phyloP scores from a whole-genome alignment of 441 rosid genomes.

The Erodium trifolium region DNA sequence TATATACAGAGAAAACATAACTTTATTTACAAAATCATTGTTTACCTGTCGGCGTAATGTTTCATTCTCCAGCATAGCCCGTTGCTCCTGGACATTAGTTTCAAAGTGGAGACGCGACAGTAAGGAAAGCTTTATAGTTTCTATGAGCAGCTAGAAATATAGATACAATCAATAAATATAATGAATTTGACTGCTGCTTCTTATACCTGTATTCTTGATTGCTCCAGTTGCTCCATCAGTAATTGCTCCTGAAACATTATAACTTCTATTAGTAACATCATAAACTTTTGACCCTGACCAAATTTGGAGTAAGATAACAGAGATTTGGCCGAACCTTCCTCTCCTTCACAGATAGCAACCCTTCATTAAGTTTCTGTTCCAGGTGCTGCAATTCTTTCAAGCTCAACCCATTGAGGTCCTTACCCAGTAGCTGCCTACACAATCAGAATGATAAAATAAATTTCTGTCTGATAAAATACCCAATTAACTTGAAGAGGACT shows the following conservation, averaged over 20 bases:
- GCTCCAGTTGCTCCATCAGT: conserved; percentile 1
- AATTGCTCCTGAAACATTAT: conserved; percentile 45
- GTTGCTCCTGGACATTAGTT: conserved; percentile 51
- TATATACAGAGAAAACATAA: background rate
- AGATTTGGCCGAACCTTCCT: conserved; percentile 41
- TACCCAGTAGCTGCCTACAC: conserved; percentile 53
- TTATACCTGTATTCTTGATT: conserved; percentile 2
- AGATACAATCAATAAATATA: background rate
- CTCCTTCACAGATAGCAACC: conserved; percentile 58
- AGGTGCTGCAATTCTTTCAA: conserved; percentile 66
- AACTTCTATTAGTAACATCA: conserved; percentile 18
- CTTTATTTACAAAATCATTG: conserved; percentile 8
- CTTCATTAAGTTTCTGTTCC: conserved; percentile 59
- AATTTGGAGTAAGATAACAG: background rate
- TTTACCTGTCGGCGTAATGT: conserved; percentile 77
- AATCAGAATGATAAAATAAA: conserved; percentile 18
- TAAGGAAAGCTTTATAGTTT: background rate
- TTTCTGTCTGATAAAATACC: background rate
- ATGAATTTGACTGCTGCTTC: background rate
- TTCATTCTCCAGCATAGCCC: conserved; percentile 78
- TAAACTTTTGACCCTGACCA: background rate
- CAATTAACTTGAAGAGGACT: conserved; percentile 17
- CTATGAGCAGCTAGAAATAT: background rate
- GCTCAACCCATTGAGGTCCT: conserved; percentile 51
- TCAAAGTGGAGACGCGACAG: background rate